phyloP scores from a whole-genome alignment of 768 basidiomycete species.

The Lentinula boryana region DNA sequence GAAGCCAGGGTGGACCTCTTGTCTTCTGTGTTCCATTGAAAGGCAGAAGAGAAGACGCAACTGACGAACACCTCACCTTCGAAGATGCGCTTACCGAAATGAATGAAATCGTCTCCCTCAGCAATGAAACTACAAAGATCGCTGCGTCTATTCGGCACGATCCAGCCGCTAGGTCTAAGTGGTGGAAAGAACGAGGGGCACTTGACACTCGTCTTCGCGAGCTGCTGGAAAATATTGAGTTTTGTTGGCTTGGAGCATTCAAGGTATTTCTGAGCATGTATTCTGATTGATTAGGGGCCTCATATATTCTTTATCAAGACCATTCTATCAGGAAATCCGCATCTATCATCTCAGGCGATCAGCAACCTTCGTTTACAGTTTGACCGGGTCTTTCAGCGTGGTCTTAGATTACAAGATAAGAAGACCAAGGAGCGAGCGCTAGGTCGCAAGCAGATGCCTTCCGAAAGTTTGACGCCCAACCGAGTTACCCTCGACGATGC shows the following conservation, averaged over 20 bases:
- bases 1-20: slow-evolving; percentile 42
- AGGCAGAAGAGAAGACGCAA: slow-evolving; percentile 64
- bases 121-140: slow-evolving; percentile 67
- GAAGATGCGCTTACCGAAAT: slow-evolving; percentile 71
- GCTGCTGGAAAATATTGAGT: slow-evolving; percentile 82
- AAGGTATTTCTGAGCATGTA: slow-evolving; percentile 52
- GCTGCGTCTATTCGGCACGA: slow-evolving; percentile 72
- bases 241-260: slow-evolving; percentile 96
- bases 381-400: slow-evolving; percentile 70
- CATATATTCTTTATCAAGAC: slow-evolving; percentile 34
- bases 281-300: not conserved
- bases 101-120: slow-evolving; percentile 70
- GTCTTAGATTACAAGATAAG: slow-evolving; percentile 56
- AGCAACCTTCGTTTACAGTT: slow-evolving; percentile 58
- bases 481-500: slow-evolving; percentile 61
- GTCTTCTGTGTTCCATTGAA: slow-evolving; percentile 89
- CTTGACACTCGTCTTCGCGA: slow-evolving; percentile 75
- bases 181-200: slow-evolving; percentile 81
- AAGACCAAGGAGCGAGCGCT: slow-evolving; percentile 37
- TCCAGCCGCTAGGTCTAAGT: slow-evolving; percentile 55
- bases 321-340: slow-evolving; percentile 47
- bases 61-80: slow-evolving; percentile 68
- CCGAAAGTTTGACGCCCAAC: slow-evolving; percentile 27
- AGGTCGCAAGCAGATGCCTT: slow-evolving; percentile 26
- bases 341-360: slow-evolving; percentile 38